A percentile compares a stretch with the other conserved stretches of the same genome.
Conservation (phyloP, 257 asterid species). For the Knoxia roxburghii region DNA sequence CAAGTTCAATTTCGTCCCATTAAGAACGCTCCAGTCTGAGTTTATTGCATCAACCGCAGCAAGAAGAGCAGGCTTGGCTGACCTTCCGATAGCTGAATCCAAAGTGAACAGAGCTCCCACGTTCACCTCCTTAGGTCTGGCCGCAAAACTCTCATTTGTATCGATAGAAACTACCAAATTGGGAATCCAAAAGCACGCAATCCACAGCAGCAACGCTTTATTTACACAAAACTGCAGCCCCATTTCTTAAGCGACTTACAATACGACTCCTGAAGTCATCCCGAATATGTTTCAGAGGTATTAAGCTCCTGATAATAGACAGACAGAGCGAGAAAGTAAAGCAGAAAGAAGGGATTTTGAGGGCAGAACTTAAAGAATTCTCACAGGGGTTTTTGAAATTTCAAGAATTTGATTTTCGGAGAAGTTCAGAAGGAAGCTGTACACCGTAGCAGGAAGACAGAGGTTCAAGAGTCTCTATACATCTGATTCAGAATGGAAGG, state of each 20-base stretch:
- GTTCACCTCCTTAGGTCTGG: conserved; percentile 43
- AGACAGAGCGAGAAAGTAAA: conserved; percentile 2
- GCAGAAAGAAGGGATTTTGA: conserved; percentile 18
- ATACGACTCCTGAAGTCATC: background rate
- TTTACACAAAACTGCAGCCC: conserved; percentile 12
- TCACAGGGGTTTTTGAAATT: conserved; percentile 6
- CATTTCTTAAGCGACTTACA: conserved; percentile 19
- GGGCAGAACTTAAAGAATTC: conserved; percentile 19
- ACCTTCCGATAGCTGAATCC: conserved; percentile 70
- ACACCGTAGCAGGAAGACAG: background rate
- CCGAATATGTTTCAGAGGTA: background rate
- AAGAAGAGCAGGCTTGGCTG: conserved; percentile 63
- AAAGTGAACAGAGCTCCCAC: conserved; percentile 74
- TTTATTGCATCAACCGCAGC: conserved; percentile 79
- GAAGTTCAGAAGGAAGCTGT: no score
- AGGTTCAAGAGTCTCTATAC: background rate
- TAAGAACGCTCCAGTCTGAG: conserved; percentile 48
- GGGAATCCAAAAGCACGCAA: conserved; percentile 34
- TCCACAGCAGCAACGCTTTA: conserved; percentile 28
- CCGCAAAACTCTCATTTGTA: conserved; percentile 22
- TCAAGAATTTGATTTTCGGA: background rate
- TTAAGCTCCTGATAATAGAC: conserved; percentile 20
- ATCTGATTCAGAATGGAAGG: background rate
- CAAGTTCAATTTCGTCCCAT: conserved; percentile 51
- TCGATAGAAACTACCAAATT: conserved; percentile 26